Conservation (phyloP, 345 rosid genomes). For the Schrenkiella parvula region DNA sequence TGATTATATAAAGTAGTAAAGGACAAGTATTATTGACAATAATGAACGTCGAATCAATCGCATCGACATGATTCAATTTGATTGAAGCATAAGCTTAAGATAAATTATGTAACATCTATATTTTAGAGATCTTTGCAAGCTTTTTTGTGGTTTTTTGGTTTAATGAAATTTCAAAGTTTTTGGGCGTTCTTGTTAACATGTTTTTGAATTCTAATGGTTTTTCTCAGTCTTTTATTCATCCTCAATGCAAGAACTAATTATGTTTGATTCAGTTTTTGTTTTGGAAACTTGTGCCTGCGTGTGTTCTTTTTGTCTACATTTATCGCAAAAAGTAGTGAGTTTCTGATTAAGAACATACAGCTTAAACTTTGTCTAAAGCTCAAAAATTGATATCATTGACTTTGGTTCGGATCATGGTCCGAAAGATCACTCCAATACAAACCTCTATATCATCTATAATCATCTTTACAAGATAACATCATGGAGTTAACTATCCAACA, state of each 20-base stretch:
- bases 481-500: not conserved
- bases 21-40: not conserved
- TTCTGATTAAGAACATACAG: not conserved
- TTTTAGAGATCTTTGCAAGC: too few relatives aligned
- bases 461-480: not conserved
- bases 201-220: not conserved
- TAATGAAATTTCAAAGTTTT: not conserved
- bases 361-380: not conserved
- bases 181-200: not conserved
- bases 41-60: not conserved
- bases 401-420: not conserved
- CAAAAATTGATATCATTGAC: not conserved
- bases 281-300: not conserved
- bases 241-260: not conserved
- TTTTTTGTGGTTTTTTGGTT: not conserved
- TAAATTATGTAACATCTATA: too few relatives aligned
- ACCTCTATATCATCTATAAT: not conserved
- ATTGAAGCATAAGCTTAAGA: not conserved
- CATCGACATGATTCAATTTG: not conserved
- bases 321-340: not conserved
- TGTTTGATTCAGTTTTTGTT: not conserved
- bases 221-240: not conserved
- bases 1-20: not conserved
- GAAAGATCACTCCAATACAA: not conserved
- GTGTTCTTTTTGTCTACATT: too few relatives aligned